phyloP scores from a whole-genome alignment of 202 grass and related monocot genomes.

The Cymbopogon flexuosus region DNA sequence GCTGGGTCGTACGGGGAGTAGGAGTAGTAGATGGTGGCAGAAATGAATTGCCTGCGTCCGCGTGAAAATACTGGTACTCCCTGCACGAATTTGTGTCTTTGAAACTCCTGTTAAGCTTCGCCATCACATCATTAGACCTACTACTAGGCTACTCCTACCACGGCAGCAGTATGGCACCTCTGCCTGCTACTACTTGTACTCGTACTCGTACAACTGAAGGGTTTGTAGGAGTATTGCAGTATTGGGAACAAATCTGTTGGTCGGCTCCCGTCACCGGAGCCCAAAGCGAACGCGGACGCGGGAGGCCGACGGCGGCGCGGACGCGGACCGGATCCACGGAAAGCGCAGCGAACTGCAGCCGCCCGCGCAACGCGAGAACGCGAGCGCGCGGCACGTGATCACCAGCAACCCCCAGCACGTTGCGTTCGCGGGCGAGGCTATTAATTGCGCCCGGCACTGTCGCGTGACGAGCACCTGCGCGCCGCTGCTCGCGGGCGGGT shows the following conservation, averaged over 20 bases:
- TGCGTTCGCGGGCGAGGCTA: background rate
- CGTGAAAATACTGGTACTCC: too few relatives aligned
- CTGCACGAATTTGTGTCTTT: too few relatives aligned
- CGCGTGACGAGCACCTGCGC: slow-evolving; percentile 16
- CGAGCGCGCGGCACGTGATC: background rate
- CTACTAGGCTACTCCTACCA: background rate
- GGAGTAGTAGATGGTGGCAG: background rate
- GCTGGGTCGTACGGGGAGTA: slow-evolving; percentile 6
- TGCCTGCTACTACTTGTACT: too few relatives aligned
- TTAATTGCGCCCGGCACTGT: slow-evolving; percentile 6
- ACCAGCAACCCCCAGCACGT: background rate
- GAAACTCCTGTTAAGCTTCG: background rate
- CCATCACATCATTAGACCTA: background rate
- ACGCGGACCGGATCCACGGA: background rate
- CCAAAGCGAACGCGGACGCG: background rate
- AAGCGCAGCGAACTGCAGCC: background rate
- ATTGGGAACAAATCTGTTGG: background rate
- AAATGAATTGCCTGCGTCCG: background rate
- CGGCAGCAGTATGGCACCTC: too few relatives aligned
- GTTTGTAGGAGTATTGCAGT: too few relatives aligned
- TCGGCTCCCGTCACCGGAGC: background rate
- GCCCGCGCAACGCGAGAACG: too few relatives aligned
- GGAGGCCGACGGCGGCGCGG: background rate
- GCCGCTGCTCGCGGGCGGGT: too few relatives aligned
- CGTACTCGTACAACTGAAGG: too few relatives aligned